Base-by-base conservation (phyloP, 768 basidiomycete species). In the Phallus indusiatus region DNA sequence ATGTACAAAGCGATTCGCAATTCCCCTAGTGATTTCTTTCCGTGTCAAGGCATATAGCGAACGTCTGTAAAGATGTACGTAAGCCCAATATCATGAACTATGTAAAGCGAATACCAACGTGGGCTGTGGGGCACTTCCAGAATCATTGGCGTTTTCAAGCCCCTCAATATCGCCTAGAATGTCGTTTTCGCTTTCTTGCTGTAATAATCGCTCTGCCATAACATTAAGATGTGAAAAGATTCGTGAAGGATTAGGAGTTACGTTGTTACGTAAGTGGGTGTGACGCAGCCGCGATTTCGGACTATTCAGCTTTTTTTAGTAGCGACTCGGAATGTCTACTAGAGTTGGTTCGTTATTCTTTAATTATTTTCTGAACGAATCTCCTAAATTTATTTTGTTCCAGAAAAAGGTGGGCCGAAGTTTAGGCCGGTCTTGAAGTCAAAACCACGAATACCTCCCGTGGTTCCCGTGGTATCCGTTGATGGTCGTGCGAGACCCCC, bases 1-100 rank as follows among this genome's bases (percentile, higher is more conserved):
- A 71, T 94, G 90, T 36, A 94, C 85, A 68, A 94, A 91, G 58
- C 90, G 82, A 70, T 92, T 94, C 24, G 93, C 92, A 59, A 95
- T 80, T 16, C 91, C 92, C 58, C 80, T 83, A 4, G 86, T 81
- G 64, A 91, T 89, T 72, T 95, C 92, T 53, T 82, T 77, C 58
- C 88, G 83, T 24, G 90, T 85, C 62, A 94, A 81, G 24, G 88
- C 78, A 70, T 94, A 90, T 69, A 90, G 92, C 35, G 92, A 93
- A 53, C 86, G 84, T 47, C 57, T 59, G 36, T 36, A 42, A 36
- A 59, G 57, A 33, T 51, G 50, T 48, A 35, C 42, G 50, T 34
- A 42, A 51, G 46, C 20, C 24, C 49, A 28, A 49, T n/a, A 59
- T 51, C n/a, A 12, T 50, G 22, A 33, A 42, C 14, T 5, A 20